These are phyloP conservation scores for Podaxis rugospora DNA, from an alignment of 768 basidiomycete species.

Conservation along the genomic window DNA sequence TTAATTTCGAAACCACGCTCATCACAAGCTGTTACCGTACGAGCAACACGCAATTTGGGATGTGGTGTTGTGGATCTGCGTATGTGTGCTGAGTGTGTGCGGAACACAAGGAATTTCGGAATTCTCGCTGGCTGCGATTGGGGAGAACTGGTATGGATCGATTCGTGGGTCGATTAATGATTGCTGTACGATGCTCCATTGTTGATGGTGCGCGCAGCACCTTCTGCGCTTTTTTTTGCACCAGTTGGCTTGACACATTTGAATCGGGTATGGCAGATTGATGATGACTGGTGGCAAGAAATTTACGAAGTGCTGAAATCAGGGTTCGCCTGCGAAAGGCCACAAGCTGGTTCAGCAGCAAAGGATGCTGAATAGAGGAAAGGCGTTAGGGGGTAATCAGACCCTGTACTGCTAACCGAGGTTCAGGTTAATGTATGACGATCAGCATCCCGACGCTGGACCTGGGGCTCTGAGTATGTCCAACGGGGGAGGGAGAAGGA, in stretches of 20 bases:
- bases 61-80: neutral
- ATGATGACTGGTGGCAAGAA: neutral
- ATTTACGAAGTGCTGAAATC: neutral
- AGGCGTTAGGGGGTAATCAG: too few species aligned
- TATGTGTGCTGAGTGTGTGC: neutral
- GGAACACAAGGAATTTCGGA: too few species aligned
- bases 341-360: neutral
- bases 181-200: too few species aligned
- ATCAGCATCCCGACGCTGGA: neutral
- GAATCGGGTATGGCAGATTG: too few species aligned
- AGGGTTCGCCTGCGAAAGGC: neutral
- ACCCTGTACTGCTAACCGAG: neutral
- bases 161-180: too few species aligned
- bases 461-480: neutral
- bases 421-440: neutral
- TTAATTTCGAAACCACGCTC: neutral
- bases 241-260: too few species aligned
- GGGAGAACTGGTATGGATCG: too few species aligned
- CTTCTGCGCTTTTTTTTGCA: too few species aligned
- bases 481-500: neutral
- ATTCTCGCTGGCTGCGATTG: too few species aligned
- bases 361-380: neutral
- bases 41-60: neutral
- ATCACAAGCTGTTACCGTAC: neutral
- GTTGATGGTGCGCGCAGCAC: too few species aligned